Percentiles rank a stretch among this genome's conserved stretches.
Conservation (phyloP, 805 yeast genomes). For the Pichia exigua region DNA sequence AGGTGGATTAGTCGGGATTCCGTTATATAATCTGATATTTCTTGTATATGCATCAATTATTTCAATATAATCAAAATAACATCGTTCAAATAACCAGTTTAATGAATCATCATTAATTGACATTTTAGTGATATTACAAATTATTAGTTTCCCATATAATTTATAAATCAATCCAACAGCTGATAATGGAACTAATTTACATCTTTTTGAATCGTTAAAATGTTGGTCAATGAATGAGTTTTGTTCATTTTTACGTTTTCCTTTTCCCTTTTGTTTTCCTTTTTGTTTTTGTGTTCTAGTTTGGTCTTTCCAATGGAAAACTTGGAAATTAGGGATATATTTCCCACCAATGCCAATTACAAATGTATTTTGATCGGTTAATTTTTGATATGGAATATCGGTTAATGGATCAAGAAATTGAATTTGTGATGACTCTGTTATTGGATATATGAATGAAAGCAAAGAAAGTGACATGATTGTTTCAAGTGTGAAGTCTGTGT, state of each 20-base stretch:
- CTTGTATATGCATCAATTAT: slow-evolving; percentile 72
- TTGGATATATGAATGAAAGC: neutral
- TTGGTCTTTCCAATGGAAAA: slow-evolving; percentile 1
- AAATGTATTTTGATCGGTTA: neutral
- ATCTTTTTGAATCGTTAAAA: slow-evolving; percentile 3
- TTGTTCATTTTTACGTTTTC: neutral
- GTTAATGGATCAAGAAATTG: neutral
- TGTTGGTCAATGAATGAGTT: neutral
- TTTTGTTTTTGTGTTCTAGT: neutral
- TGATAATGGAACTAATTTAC: slow-evolving; percentile 34
- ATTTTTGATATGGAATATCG: neutral
- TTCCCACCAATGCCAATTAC: neutral
- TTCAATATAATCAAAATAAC: slow-evolving; percentile 80
- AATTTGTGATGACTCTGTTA: neutral
- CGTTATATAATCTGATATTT: slow-evolving; percentile 80
- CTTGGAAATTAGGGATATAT: neutral
- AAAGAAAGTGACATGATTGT: neutral
- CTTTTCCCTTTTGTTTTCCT: neutral
- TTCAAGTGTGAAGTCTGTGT: neutral
- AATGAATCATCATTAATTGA: slow-evolving; percentile 24
- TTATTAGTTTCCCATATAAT: slow-evolving; percentile 65
- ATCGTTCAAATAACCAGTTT: slow-evolving; percentile 57
- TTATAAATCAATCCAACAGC: slow-evolving; percentile 91
- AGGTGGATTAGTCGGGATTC: slow-evolving; percentile 38
- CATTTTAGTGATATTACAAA: slow-evolving; percentile 35